A percentile compares a stretch with the other conserved stretches of the same genome.
phyloP scores from a whole-genome alignment of 768 basidiomycete species.

The Mycena vitilis region DNA sequence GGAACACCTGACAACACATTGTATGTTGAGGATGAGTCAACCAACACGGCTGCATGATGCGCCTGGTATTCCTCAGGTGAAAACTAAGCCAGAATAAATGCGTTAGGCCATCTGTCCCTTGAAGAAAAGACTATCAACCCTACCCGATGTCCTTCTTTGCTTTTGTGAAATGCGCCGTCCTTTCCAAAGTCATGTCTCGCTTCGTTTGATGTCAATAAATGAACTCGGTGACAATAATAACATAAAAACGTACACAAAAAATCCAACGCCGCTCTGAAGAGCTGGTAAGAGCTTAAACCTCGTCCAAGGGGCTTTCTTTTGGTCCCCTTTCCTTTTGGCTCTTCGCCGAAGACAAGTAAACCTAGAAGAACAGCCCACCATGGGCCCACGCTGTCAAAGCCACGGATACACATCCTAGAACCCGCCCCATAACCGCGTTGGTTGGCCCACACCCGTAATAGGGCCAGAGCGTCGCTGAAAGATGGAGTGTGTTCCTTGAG shows the following conservation, averaged over 20 bases:
- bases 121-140: conserved; percentile 32
- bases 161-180: conserved; percentile 70
- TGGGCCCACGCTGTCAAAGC: conserved; percentile 75
- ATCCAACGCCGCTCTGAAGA: conserved; percentile 87
- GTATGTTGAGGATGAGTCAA: conserved; percentile 80
- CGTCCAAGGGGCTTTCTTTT: conserved; percentile 74
- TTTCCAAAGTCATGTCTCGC: conserved; percentile 77
- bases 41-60: conserved; percentile 69
- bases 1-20: conserved; percentile 86
- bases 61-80: conserved; percentile 65
- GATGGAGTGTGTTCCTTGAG: conserved; percentile 67
- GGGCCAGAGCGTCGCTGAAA: conserved; percentile 78
- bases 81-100: conserved; percentile 56
- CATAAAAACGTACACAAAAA: conserved; percentile 71
- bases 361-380: conserved; percentile 78
- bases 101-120: too few relatives aligned
- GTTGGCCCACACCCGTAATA: conserved; percentile 91
- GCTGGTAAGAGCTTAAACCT: conserved; percentile 90
- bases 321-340: conserved; percentile 50
- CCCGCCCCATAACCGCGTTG: conserved; percentile 84
- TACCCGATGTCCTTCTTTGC: conserved; percentile 65
- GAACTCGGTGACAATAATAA: background rate
- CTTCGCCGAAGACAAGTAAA: conserved; percentile 76
- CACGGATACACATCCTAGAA: conserved; percentile 65
- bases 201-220: conserved; percentile 43